phyloP scores from a whole-genome alignment of 768 basidiomycete genomes.

The Neoboletus magnificus region DNA sequence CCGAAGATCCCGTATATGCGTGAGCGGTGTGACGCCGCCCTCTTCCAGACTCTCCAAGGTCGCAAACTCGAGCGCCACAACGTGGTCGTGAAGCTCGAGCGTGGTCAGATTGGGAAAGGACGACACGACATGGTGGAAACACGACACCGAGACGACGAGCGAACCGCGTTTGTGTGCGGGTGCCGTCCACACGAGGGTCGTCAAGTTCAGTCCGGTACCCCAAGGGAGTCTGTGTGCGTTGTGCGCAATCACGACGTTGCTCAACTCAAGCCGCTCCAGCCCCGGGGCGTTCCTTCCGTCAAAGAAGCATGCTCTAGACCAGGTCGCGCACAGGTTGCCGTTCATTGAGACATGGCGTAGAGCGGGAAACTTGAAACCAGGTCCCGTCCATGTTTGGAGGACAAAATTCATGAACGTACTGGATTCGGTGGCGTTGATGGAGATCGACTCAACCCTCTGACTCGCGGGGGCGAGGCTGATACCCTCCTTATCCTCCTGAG shows the following conservation, averaged over 20 bases:
- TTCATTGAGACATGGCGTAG: constrained; percentile 9
- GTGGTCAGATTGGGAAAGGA: constrained; percentile 19
- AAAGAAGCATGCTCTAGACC: constrained; percentile 21
- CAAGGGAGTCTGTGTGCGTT: constrained; percentile 4
- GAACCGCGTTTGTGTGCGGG: constrained; percentile 5
- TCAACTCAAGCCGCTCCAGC: constrained; percentile 16
- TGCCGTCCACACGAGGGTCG: constrained; percentile 24
- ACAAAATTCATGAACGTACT: constrained; percentile 17
- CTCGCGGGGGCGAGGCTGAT: constrained; percentile 1
- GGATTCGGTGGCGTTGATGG: constrained; percentile 15
- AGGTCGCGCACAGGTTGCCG: constrained; percentile 15
- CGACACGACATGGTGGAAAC: constrained; percentile 17
- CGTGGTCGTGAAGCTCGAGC: constrained; percentile 19
- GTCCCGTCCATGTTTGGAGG: constrained; percentile 18
- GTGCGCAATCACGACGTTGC: constrained; percentile 16
- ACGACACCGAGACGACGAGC: constrained; percentile 11
- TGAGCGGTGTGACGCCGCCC: constrained; percentile 4
- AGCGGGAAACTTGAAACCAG: constrained; percentile 9
- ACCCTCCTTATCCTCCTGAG: neutral
- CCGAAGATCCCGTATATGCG: constrained; percentile 9
- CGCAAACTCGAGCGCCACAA: constrained; percentile 8
- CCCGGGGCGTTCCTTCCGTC: constrained; percentile 12
- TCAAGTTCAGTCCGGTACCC: constrained; percentile 14
- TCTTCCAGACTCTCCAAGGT: constrained; percentile 1
- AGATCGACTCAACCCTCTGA: constrained; percentile 13